Percentiles rank a stretch among this genome's conserved stretches.
Evolutionary conservation across 169 alveolate genomes (phyloP).

Genomic region (Amoebophrya sp.): DNA sequence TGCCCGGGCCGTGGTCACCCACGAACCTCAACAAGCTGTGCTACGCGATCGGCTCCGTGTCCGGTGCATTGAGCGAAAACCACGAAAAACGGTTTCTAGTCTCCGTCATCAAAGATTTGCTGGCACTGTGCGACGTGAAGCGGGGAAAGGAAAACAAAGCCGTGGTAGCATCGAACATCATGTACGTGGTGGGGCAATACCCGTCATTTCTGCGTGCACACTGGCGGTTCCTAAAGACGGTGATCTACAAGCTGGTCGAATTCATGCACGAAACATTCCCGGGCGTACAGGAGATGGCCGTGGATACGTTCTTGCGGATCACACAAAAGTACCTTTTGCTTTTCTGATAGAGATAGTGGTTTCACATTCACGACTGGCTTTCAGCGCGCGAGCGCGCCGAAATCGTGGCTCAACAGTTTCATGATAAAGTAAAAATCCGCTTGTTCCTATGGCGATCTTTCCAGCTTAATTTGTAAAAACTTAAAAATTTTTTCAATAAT

Average conservation of each 20-base stretch:
- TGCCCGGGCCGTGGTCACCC: slow-evolving; percentile 40
- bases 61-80: slow-evolving; percentile 85
- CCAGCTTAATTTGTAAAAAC: too few relatives aligned
- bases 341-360: too few relatives aligned
- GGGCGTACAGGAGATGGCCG: slow-evolving; percentile 98
- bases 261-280: slow-evolving; percentile 97
- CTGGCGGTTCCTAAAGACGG: slow-evolving; percentile 95
- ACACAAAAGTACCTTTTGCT: slow-evolving; percentile 77
- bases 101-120: slow-evolving; percentile 74
- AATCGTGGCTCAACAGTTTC: too few relatives aligned
- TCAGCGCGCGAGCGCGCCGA: too few relatives aligned
- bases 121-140: slow-evolving; percentile 90
- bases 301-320: slow-evolving; percentile 88
- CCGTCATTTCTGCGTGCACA: slow-evolving; percentile 90
- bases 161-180: slow-evolving; percentile 68
- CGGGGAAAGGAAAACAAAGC: slow-evolving; percentile 95
- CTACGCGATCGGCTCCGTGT: slow-evolving; percentile 78
- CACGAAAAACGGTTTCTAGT: slow-evolving; percentile 88
- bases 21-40: slow-evolving; percentile 37
- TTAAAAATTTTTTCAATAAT: too few relatives aligned
- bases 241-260: slow-evolving; percentile 92
- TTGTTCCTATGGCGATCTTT: too few relatives aligned
- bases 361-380: too few relatives aligned
- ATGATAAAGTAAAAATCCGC: too few relatives aligned
- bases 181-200: slow-evolving; percentile 99